phyloP scores from a whole-genome alignment of 192 early-diverging fungal species.

The Umbelopsis sp. region DNA sequence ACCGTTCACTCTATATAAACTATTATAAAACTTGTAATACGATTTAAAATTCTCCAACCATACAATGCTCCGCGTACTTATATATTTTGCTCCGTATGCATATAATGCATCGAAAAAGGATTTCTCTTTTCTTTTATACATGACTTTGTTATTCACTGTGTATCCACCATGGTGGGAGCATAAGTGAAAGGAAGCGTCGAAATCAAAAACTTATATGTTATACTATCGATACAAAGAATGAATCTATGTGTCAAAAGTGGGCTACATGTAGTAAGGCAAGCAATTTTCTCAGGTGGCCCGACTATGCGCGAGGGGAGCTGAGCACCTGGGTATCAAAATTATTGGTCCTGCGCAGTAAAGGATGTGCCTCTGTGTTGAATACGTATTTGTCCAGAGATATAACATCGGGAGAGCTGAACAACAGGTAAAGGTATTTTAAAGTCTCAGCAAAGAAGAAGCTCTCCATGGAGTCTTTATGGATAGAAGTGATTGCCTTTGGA shows the following conservation, averaged over 20 bases:
- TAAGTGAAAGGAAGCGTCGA: no score
- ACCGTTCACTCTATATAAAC: neutral
- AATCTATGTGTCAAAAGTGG: no score
- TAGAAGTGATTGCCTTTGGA: neutral
- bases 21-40: slow-evolving; percentile 12
- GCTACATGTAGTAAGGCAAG: no score
- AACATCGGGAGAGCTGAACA: slow-evolving; percentile 58
- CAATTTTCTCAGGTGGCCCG: no score
- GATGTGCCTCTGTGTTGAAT: slow-evolving; percentile 77
- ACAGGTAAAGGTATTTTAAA: slow-evolving; percentile 70
- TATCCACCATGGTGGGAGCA: no score
- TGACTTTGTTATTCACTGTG: no score
- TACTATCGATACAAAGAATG: neutral
- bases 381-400: slow-evolving; percentile 62
- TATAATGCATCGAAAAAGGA: no score
- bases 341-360: slow-evolving; percentile 57
- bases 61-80: neutral
- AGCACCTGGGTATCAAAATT: slow-evolving; percentile 21
- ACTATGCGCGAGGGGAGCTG: neutral
- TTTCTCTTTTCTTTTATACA: no score
- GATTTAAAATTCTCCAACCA: neutral
- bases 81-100: no score
- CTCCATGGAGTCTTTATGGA: slow-evolving; percentile 35
- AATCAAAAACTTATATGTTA: no score
- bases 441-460: slow-evolving; percentile 73